These are phyloP conservation scores for Lathyrus sativus DNA, from an alignment of 306 rosid species.

Conservation along the genomic window DNA sequence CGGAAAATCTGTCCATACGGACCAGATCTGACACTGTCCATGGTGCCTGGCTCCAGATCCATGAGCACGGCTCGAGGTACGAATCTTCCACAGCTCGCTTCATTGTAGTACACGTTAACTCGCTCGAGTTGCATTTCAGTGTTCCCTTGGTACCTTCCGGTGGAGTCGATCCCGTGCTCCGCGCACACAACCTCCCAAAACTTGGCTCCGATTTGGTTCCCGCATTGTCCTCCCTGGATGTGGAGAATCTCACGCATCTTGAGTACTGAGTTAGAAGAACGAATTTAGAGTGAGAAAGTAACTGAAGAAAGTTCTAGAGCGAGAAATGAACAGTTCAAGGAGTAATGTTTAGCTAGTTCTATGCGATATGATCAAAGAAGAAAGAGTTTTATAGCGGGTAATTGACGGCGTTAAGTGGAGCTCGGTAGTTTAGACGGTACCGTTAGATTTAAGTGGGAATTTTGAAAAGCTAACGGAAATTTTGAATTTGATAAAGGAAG, in stretches of 20 bases:
- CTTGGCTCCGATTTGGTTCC: slow-evolving; percentile 55
- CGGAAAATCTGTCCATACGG: slow-evolving; percentile 55
- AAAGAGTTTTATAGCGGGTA: slow-evolving; percentile 14
- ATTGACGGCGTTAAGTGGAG: slow-evolving; percentile 42
- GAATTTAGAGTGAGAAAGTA: slow-evolving; percentile 24
- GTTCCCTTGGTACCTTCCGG: slow-evolving; percentile 53
- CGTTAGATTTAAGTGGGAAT: slow-evolving; percentile 52
- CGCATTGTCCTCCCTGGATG: slow-evolving; percentile 61
- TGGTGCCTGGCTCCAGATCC: slow-evolving; percentile 68
- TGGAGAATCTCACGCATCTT: slow-evolving; percentile 69
- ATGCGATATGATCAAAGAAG: background rate
- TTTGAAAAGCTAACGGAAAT: slow-evolving; percentile 44
- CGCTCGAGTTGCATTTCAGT: slow-evolving; percentile 56
- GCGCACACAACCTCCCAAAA: slow-evolving; percentile 58
- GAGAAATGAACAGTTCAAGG: background rate
- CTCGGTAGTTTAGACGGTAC: slow-evolving; percentile 32
- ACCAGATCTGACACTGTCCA: slow-evolving; percentile 66
- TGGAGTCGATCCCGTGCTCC: slow-evolving; percentile 60
- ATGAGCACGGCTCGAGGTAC: slow-evolving; percentile 54
- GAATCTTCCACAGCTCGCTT: slow-evolving; percentile 62
- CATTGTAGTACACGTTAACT: slow-evolving; percentile 64
- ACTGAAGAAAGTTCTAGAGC: background rate
- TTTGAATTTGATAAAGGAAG: slow-evolving; percentile 9
- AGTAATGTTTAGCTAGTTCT: slow-evolving; percentile 9
- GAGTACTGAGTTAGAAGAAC: slow-evolving; percentile 11